Base-by-base conservation (phyloP, 148 eudicot species). In the Rhododendron ovatum region DNA sequence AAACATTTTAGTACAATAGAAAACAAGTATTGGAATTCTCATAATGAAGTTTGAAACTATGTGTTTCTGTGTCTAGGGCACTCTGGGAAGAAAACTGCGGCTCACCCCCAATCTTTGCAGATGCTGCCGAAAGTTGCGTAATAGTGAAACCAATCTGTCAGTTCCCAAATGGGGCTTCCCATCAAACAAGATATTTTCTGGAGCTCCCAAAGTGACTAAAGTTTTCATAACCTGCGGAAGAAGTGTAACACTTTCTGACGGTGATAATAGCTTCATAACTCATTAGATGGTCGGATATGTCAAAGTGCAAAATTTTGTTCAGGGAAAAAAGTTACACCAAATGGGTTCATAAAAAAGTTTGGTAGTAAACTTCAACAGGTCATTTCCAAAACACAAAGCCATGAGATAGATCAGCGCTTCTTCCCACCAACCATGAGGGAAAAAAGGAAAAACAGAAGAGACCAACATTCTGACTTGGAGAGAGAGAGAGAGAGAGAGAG, bases 151-250 rank as follows among this genome's bases (percentile, higher is more conserved):
- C 89, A 98, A 91, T 91, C 94, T 93, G 88, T 98, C 99, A 82
- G 99, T 98, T 71, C 99, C 99, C 78, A 98, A 88, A 88, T 98
- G 99, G 84, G 98, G 99, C 91, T 98, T 98, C 85, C 99, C 99
- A 89, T 93, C 96, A 86, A 98, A 90, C 89, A 98, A 89, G 84
- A 98, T 93, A 90, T 92, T 94, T 8, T 83, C 81, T 85, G 99
- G 99, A 87, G 99, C 99, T 86, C 98, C 99, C 91, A 95, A 98
- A 86, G 87, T 93, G 88, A 98, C 96, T 80, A 95, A 88, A 48
- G 98, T 95, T 91, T 94, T 92, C 94, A 98, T 89, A 87, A 98
- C 98, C 98, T 98, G 89, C 43, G 24, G 50, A 48, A 2, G n/a
- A 67, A 78, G 37, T 18, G 20, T 75, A 67, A 67, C 74, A 26